These are phyloP conservation scores for Podosphaera aphanis DNA, from an alignment of 2,329 filamentous ascomycete genomes.

Conservation along the genomic window DNA sequence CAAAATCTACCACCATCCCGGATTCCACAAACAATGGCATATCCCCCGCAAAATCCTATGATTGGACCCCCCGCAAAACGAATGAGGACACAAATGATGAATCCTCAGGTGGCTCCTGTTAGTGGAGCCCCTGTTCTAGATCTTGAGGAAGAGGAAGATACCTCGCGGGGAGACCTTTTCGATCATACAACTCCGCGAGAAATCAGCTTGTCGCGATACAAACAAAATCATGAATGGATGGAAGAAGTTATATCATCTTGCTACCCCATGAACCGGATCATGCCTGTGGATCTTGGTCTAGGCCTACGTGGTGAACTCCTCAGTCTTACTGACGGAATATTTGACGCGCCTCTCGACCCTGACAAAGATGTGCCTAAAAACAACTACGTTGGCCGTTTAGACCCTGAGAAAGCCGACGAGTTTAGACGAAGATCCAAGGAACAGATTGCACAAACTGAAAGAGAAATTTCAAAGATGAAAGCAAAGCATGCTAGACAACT, in stretches of 20 bases:
- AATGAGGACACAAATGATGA: constrained; percentile 14
- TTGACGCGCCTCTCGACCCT: constrained; percentile 38
- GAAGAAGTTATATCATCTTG: constrained; percentile 86
- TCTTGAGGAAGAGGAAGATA: constrained; percentile 75
- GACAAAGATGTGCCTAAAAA: constrained; percentile 25
- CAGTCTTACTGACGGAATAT: constrained; percentile 61
- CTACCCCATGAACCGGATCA: constrained; percentile 65
- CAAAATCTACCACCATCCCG: constrained; percentile 9
- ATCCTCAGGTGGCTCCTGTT: constrained; percentile 6
- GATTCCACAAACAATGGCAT: constrained; percentile 33
- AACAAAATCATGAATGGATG: constrained; percentile 97
- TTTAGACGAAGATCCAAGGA: constrained; percentile 59
- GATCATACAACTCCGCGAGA: constrained; percentile 77
- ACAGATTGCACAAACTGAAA: constrained; percentile 47
- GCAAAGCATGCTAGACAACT: constrained; percentile 54
- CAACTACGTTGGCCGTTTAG: constrained; percentile 42
- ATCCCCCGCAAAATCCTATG: constrained; percentile 29
- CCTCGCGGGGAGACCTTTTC: constrained; percentile 65
- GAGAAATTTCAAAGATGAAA: constrained; percentile 70
- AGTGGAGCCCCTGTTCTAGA: constrained; percentile 11
- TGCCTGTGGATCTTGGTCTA: constrained; percentile 65
- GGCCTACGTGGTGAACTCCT: constrained; percentile 67
- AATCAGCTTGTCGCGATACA: constrained; percentile 66
- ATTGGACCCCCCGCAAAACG: constrained; percentile 31
- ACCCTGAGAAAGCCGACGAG: constrained; percentile 54